Evolutionary conservation across 768 basidiomycete species (phyloP).

Genomic region (Amyloporia xantha): DNA sequence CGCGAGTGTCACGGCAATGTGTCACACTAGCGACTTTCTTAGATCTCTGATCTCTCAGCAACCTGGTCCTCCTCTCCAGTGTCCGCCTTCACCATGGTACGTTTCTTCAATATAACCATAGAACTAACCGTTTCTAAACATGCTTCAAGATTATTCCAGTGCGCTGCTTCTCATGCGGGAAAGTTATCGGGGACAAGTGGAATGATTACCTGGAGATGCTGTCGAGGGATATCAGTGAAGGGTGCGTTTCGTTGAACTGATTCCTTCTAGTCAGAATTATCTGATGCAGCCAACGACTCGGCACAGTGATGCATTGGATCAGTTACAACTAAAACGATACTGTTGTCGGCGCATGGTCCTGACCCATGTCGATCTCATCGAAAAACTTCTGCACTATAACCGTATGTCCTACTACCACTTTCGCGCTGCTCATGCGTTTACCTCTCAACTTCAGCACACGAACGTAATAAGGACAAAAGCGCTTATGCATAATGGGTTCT

Average conservation of each 20-base stretch:
- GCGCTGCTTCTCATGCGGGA: slow-evolving; percentile 93
- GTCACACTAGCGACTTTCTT: too few species aligned
- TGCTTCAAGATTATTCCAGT: slow-evolving; percentile 94
- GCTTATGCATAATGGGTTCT: background rate
- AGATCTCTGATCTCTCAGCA: too few species aligned
- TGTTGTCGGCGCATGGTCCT: slow-evolving; percentile 97
- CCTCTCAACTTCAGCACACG: background rate
- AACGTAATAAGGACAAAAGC: slow-evolving; percentile 4
- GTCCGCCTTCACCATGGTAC: background rate
- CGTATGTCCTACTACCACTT: slow-evolving; percentile 45
- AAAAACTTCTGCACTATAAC: slow-evolving; percentile 94
- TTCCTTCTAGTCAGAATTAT: too few species aligned
- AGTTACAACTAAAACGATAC: slow-evolving; percentile 85
- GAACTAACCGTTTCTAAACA: too few species aligned
- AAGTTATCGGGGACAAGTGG: slow-evolving; percentile 98
- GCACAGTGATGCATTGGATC: slow-evolving; percentile 79
- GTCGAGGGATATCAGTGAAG: slow-evolving; percentile 78
- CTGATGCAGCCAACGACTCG: background rate
- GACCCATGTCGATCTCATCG: slow-evolving; percentile 96
- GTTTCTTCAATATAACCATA: background rate
- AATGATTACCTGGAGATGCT: slow-evolving; percentile 78
- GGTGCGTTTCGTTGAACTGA: slow-evolving; percentile 57
- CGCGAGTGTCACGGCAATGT: background rate
- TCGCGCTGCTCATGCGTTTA: background rate
- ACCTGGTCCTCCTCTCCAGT: background rate